A percentile compares a stretch with the other conserved stretches of the same genome.
These are phyloP conservation scores for Funneliformis caledonium DNA, from an alignment of 371 early-diverging fungal species.

Conservation along the genomic window DNA sequence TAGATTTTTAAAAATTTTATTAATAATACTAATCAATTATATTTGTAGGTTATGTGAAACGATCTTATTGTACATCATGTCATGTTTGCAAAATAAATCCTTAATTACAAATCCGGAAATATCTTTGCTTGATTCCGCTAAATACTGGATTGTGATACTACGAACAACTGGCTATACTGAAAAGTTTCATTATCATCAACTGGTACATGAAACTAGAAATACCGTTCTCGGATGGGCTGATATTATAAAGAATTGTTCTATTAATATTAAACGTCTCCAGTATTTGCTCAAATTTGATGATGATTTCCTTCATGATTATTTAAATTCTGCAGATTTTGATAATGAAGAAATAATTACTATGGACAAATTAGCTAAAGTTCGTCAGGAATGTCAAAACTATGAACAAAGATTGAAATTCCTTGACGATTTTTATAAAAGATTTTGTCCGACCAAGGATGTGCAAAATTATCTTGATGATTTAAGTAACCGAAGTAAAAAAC, in stretches of 20 bases:
- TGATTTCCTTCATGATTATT: neutral
- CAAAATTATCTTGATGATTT: constrained; percentile 32
- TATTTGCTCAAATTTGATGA: constrained; percentile 14
- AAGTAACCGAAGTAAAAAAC: neutral
- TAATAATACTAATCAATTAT: neutral
- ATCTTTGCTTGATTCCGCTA: neutral
- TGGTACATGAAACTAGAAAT: neutral
- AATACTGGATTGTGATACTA: constrained; percentile 20
- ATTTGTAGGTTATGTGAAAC: constrained; percentile 20
- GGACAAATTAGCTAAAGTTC: neutral
- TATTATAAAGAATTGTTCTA: neutral
- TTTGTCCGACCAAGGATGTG: constrained; percentile 23
- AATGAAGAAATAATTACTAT: neutral
- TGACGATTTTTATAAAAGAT: constrained; percentile 21
- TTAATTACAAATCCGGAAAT: no score
- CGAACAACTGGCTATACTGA: neutral
- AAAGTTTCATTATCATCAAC: neutral
- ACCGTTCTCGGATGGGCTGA: neutral
- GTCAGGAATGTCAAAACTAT: neutral
- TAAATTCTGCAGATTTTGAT: neutral
- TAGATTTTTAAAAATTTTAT: neutral
- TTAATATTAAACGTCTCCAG: constrained; percentile 2
- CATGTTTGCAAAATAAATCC: neutral
- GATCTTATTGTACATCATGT: constrained; percentile 17
- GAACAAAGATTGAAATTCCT: constrained; percentile 11